Evolutionary conservation across 495 filamentous ascomycete genomes (phyloP).

Genomic region (Lophium mytilinum): DNA sequence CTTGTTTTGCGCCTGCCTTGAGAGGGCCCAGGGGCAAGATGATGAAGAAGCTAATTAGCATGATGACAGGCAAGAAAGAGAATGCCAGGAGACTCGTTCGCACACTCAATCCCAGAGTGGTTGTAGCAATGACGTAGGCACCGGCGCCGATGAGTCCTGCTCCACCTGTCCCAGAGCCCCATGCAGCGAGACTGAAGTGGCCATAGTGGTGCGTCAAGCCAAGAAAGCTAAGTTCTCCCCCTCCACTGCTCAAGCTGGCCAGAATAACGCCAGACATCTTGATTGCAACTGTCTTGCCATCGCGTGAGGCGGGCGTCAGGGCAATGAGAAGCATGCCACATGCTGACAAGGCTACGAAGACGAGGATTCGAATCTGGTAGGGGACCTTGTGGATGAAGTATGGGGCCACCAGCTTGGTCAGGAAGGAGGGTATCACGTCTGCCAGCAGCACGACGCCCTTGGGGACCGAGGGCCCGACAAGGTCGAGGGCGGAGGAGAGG

Average conservation of each 20-base stretch:
- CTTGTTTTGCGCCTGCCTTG: constrained; percentile 36
- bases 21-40: constrained; percentile 62
- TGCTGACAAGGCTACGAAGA: constrained; percentile 63
- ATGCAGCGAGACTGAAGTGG: constrained; percentile 78
- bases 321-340: constrained; percentile 85
- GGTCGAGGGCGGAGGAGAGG: constrained; percentile 88
- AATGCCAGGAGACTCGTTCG: constrained; percentile 63
- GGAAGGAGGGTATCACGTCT: constrained; percentile 81
- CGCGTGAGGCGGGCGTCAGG: constrained; percentile 54
- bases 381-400: constrained; percentile 87
- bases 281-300: constrained; percentile 52
- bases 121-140: constrained; percentile 76
- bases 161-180: constrained; percentile 88
- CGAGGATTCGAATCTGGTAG: constrained; percentile 64
- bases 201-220: constrained; percentile 92
- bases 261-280: constrained; percentile 82
- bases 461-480: constrained; percentile 76
- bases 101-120: constrained; percentile 63
- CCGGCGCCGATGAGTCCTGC: constrained; percentile 84
- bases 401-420: constrained; percentile 78
- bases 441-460: constrained; percentile 90
- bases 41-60: constrained; percentile 78
- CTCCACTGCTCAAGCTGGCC: constrained; percentile 74
- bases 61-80: constrained; percentile 68
- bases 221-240: constrained; percentile 82